Conservation (phyloP, 352 stramenopile genomes). For the Globisporangium recalcitrans region DNA sequence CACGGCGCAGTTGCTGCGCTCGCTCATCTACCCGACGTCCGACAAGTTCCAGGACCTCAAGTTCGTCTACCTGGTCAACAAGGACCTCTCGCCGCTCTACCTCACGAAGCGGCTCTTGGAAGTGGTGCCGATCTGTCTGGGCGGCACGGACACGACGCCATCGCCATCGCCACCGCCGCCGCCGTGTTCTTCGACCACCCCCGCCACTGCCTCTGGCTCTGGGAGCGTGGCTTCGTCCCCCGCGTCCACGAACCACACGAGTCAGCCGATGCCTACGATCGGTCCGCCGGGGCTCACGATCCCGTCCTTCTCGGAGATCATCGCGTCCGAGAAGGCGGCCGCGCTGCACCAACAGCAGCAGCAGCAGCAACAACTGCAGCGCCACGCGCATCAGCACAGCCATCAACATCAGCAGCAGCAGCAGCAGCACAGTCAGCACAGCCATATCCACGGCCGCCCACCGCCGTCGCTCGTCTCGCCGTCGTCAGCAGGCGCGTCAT, state of each 20-base stretch:
- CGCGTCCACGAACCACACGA: conserved; percentile 14
- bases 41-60: conserved; percentile 83
- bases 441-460: conserved; percentile 5
- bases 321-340: conserved; percentile 15
- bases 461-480: neutral
- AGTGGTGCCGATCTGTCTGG: conserved; percentile 43
- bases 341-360: conserved; percentile 13
- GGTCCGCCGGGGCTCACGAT: conserved; percentile 16
- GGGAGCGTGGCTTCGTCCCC: conserved; percentile 16
- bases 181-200: neutral
- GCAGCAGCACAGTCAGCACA: conserved; percentile 25
- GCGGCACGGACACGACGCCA: conserved; percentile 28
- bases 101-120: conserved; percentile 77
- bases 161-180: conserved; percentile 22
- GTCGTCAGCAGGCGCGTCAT: neutral
- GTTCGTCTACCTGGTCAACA: conserved; percentile 88
- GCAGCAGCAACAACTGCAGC: conserved; percentile 23
- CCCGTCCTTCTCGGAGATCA: conserved; percentile 20
- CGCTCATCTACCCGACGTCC: conserved; percentile 80
- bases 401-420: conserved; percentile 23
- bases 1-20: conserved; percentile 62
- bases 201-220: neutral
- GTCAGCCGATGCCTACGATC: conserved; percentile 12
- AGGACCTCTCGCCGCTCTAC: conserved; percentile 63
- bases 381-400: conserved; percentile 20